Evolutionary conservation across 495 filamentous ascomycete species (phyloP), one percentile per base, ranked within the genome.

Genomic region (Cryomyces minteri): DNA sequence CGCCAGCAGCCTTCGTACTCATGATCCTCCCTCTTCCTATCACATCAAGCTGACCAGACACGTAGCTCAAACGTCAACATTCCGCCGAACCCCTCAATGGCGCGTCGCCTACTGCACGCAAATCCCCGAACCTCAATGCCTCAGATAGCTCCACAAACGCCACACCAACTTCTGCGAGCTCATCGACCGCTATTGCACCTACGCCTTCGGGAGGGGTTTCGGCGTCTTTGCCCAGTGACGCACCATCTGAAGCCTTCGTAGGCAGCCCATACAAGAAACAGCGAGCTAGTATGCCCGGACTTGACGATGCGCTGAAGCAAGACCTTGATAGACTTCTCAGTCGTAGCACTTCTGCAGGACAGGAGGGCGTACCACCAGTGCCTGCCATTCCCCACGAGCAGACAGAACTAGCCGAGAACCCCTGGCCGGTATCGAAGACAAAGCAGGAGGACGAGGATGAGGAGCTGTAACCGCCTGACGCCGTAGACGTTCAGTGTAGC

Each of bases 21-120:
- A 38, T 14, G 9, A 38, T 9, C 9, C 3, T 38, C 9, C 34
- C 34, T 3, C 12, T 38, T 2, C 9, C 34, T 9, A 3, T 10
- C 9, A 10, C 34, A 38, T 43, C 60, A 65, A 43, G 61, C 49
- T 30, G 38, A n/a, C 40, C 42, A 28, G 14, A 33, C 5, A 9
- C 52, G 50, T 58, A 96, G 88, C 74, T 96, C 33, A 98, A 98
- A 73, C 83, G 92, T 47, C 82, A 87, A 51, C 90, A 94, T 63
- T 95, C 90, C 0, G 77, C 76, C 32, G 88, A 92, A 29, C 81
- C 78, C 2, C 62, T 80, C 14, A 70, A 68, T 37, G 62, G 64
- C n/a, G 62, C 47, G 58, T 4, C 61, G 66, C 12, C 63, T 53
- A 54, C 62, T 54, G 55, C 59, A 47, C 50, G 45, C 40, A 54